Base-by-base conservation (phyloP, 306 rosid genomes). In the Quercus parvula region DNA sequence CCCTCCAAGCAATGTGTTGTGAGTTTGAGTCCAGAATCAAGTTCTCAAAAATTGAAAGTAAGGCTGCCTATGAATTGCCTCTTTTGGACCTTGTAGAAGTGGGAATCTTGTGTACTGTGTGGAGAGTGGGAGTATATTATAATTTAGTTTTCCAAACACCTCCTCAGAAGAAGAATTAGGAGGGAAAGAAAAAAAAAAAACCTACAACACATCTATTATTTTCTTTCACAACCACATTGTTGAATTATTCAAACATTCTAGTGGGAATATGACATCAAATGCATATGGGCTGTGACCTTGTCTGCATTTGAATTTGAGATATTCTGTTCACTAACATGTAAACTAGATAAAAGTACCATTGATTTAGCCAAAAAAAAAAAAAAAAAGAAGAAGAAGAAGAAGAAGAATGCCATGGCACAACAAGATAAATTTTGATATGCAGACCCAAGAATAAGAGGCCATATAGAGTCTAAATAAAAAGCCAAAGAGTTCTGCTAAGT, bases 401-500 rank as follows among this genome's bases (percentile, higher is more conserved):
- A 41, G 46, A 41, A 41, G 46, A 41, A 41, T 83, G 77, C 77
- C 85, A 55, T 74, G 80, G 83, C 89, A 64, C 44, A 78, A 20
- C 59, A 75, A 74, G 82, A 89, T 82, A 79, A 75, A 67, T 57
- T 62, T 84, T 86, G 77, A 86, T 71, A 75, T 57, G 83, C 83
- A 75, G 79, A 77, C 63, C 73, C 81, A 81, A 88, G 78, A 84
- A 86, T 79, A 88, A 73, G 82, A 44, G 73, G 73, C 71, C 52
- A 57, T 44, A 25, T 70, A 56, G 79, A 75, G 41, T 62, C 46
- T 79, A 76, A 78, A 83, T 79, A 77, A 76, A 85, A 84, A 85
- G 88, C 80, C 86, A 88, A 86, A 57, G 86, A 78, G 88, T 85
- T 72, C 87, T 41, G 46, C 46, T 64, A 77, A 83, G 84, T 81